phyloP scores from a whole-genome alignment of 148 eudicot genomes.

The Chenopodium formosanum region DNA sequence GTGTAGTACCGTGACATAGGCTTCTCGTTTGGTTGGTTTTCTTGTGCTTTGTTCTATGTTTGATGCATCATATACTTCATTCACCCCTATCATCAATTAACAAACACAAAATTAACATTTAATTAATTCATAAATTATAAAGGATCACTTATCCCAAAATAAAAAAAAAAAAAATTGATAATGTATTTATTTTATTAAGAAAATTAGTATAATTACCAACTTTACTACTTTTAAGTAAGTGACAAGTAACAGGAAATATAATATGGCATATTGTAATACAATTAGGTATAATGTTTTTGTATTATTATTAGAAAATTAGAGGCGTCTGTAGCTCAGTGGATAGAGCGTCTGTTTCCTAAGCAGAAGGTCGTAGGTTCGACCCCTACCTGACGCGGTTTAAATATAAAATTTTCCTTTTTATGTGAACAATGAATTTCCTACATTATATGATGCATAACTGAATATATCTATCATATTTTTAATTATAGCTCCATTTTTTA shows the following conservation, averaged over 20 bases:
- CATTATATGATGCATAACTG: not conserved
- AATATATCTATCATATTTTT: too few species aligned
- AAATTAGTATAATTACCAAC: too few species aligned
- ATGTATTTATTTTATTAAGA: too few species aligned
- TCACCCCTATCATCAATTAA: slow-evolving; percentile 34
- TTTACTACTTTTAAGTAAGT: too few species aligned
- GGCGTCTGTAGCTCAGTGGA: slow-evolving; percentile 35
- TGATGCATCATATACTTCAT: slow-evolving; percentile 57
- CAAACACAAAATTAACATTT: not conserved
- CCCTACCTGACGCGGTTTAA: slow-evolving; percentile 33
- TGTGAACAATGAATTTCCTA: too few species aligned
- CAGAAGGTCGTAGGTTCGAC: slow-evolving; percentile 42
- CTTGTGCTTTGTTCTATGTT: slow-evolving; percentile 37
- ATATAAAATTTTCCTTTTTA: not conserved
- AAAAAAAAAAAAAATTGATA: too few species aligned
- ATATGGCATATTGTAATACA: too few species aligned
- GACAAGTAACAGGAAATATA: too few species aligned
- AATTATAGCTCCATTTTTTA: too few species aligned
- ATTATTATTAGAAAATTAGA: not conserved
- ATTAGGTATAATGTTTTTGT: too few species aligned
- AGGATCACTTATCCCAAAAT: too few species aligned
- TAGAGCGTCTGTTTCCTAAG: slow-evolving; percentile 42
- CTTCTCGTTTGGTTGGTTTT: slow-evolving; percentile 47
- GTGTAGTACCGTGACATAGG: slow-evolving; percentile 86
- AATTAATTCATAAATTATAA: too few species aligned